Percentiles rank a stretch among this genome's conserved stretches.
These are phyloP conservation scores for Camellia japonica DNA, from an alignment of 148 eudicot genomes.

Conservation along the genomic window DNA sequence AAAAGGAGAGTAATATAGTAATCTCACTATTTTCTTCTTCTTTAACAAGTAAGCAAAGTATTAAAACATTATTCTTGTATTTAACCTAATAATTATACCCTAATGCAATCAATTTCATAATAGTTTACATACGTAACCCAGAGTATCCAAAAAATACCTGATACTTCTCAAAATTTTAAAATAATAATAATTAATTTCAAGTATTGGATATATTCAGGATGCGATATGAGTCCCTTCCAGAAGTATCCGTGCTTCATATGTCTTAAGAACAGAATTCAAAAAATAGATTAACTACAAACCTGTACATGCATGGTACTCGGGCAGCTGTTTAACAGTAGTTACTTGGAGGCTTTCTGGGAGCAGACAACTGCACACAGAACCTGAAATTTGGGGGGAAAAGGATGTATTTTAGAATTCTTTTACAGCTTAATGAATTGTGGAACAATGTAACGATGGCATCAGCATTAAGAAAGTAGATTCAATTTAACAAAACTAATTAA, in stretches of 20 bases:
- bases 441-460: background rate
- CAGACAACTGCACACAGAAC: constrained; percentile 72
- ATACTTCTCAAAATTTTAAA: no score
- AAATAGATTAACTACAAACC: constrained; percentile 32
- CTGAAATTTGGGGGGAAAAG: constrained; percentile 29
- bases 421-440: background rate
- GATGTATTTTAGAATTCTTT: background rate
- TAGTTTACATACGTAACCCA: no score
- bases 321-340: constrained; percentile 63
- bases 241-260: background rate
- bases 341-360: constrained; percentile 84
- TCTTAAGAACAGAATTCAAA: background rate
- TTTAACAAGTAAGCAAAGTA: no score
- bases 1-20: no score
- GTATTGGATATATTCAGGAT: no score
- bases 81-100: no score
- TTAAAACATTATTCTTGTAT: no score
- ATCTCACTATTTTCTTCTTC: no score
- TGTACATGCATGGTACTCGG: constrained; percentile 59
- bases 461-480: background rate
- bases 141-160: no score
- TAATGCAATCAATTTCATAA: no score
- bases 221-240: no score
- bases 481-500: background rate
- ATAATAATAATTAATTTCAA: no score